A percentile compares a stretch with the other conserved stretches of the same genome.
These are phyloP conservation scores for Remersonia thermophila DNA, from an alignment of 2,329 filamentous ascomycete species.

Conservation along the genomic window DNA sequence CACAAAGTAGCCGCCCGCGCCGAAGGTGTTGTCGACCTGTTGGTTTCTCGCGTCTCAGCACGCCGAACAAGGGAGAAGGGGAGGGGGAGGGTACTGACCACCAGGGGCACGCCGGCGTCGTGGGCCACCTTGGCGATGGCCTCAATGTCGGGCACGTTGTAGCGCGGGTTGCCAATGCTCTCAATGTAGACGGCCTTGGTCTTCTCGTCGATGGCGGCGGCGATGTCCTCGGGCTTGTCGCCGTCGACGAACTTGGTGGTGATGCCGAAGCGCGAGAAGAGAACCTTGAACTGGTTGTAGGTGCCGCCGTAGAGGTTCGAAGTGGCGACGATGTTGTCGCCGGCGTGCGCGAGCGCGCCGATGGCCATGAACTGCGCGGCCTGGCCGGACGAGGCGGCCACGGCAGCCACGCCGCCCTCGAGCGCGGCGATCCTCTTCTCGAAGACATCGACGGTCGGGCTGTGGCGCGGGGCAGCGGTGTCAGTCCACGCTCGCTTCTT, in stretches of 20 bases:
- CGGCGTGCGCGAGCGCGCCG: slow-evolving; percentile 67
- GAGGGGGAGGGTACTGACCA: slow-evolving; percentile 31
- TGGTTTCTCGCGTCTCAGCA: background rate
- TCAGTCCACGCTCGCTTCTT: background rate
- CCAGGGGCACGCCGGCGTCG: slow-evolving; percentile 51
- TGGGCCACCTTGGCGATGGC: slow-evolving; percentile 72
- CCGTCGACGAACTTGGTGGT: slow-evolving; percentile 76
- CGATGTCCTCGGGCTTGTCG: slow-evolving; percentile 68
- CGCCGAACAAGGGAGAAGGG: background rate
- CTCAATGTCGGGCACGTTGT: slow-evolving; percentile 86
- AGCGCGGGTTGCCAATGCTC: slow-evolving; percentile 85
- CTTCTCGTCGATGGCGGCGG: slow-evolving; percentile 73
- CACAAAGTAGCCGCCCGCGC: slow-evolving; percentile 79
- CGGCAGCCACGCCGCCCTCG: slow-evolving; percentile 78
- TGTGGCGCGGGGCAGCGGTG: slow-evolving; percentile 4
- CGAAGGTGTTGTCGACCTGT: slow-evolving; percentile 87
- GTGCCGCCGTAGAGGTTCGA: slow-evolving; percentile 89
- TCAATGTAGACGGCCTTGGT: slow-evolving; percentile 90
- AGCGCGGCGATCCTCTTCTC: slow-evolving; percentile 94
- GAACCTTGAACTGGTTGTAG: slow-evolving; percentile 94
- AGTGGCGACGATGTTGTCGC: slow-evolving; percentile 89
- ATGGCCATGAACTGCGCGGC: slow-evolving; percentile 88
- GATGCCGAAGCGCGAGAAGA: slow-evolving; percentile 77
- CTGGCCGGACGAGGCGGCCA: slow-evolving; percentile 78
- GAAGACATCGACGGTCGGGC: slow-evolving; percentile 86